Evolutionary conservation across 768 basidiomycete species (phyloP).

Genomic region (Suillus clintonianus): DNA sequence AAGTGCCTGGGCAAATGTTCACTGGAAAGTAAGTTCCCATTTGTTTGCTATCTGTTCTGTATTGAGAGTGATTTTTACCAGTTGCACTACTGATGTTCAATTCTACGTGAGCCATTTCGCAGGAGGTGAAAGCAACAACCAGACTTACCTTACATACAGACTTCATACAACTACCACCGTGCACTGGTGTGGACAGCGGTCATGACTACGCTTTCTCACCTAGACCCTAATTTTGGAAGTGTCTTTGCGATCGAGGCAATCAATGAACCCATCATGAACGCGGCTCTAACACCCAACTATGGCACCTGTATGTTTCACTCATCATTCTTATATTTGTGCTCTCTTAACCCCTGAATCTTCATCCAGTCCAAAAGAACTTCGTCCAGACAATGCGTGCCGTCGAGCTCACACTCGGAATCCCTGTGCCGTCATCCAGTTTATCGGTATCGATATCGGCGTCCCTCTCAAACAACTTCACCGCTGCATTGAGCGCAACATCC

Average conservation of each 20-base stretch:
- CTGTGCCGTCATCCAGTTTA: slow-evolving; percentile 19
- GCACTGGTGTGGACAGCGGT: slow-evolving; percentile 82
- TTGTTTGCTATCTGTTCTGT: background rate
- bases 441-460: slow-evolving; percentile 4
- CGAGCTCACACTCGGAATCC: slow-evolving; percentile 61
- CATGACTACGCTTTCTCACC: slow-evolving; percentile 72
- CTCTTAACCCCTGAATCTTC: slow-evolving; percentile 2
- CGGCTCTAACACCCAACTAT: slow-evolving; percentile 63
- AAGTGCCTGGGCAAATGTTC: slow-evolving; percentile 61
- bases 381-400: slow-evolving; percentile 67
- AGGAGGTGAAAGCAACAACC: background rate
- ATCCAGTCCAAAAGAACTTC: slow-evolving; percentile 67
- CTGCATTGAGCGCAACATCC: slow-evolving; percentile 28
- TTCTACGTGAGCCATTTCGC: slow-evolving; percentile 60
- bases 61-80: slow-evolving; percentile 24
- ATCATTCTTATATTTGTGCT: background rate
- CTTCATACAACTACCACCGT: slow-evolving; percentile 69
- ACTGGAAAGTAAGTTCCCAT: slow-evolving; percentile 55
- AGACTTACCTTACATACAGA: slow-evolving; percentile 40
- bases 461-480: slow-evolving; percentile 37
- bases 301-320: slow-evolving; percentile 56
- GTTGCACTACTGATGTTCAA: slow-evolving; percentile 67
- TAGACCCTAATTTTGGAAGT: slow-evolving; percentile 63
- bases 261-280: slow-evolving; percentile 80
- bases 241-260: slow-evolving; percentile 75